Evolutionary conservation across 495 filamentous ascomycete genomes (phyloP), one percentile per base, ranked within the genome.

Genomic region (Penicillium tannophilum): DNA sequence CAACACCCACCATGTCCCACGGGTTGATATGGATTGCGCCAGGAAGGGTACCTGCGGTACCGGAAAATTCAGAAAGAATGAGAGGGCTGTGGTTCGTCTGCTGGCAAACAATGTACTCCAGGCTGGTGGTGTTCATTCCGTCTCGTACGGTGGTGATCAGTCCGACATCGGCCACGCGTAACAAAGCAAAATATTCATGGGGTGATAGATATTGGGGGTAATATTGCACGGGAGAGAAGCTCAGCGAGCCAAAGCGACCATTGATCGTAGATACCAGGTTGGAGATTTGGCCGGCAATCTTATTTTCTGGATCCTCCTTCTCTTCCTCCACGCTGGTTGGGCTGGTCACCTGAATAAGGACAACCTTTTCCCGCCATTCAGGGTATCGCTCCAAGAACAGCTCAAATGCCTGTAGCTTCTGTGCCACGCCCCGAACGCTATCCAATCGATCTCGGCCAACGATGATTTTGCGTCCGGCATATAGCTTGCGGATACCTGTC

Each of bases 41-140:
- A 51, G 82, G 84, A 31, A 97, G 83, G 19, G 87, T 92, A 36
- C 91, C 90, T 44, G 93, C 92, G 0, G 93, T 96, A 61, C 93
- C 93, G 36, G 92, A 96, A 72, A 97, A 97, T 73, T 97, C 93
- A 10, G 93, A 97, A 8, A 97, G 81, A 59, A 97, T 96, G 41
- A 97, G 77, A 11, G 92, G 93, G 1, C 91, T 88, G 67, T 91
- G 85, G 41, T 86, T 86, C 50, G 90, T 86, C 63, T 89, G 88
- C 72, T 97, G 93, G 75, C 91, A 94, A 51, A 97, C 83, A 30
- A 97, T 85, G 70, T 95, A 97, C 72, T 97, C 93, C 51, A 97
- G 72, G 69, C 90, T 92, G 8, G 93, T 96, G 12, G 93, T 96
- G 76, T 97, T 97, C 92, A 97, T 96, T 54, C 93, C 93, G 71